Evolutionary conservation across 2,329 filamentous ascomycete genomes (phyloP).

Genomic region (Raffaelea arxii): DNA sequence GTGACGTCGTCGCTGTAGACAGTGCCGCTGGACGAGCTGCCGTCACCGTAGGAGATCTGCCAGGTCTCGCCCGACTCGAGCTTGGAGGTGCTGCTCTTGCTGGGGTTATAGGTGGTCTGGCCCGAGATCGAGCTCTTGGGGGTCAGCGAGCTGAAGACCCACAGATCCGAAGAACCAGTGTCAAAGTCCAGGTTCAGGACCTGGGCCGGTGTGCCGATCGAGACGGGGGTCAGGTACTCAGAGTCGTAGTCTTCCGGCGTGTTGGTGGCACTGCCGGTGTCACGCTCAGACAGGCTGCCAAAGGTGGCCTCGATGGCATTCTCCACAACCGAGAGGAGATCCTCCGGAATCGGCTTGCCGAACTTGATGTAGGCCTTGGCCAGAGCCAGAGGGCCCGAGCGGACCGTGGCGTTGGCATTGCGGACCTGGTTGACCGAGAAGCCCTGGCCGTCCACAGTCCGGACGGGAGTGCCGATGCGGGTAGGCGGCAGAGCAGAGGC

Average conservation of each 20-base stretch:
- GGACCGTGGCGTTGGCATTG: constrained; percentile 22
- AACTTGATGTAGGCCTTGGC: constrained; percentile 29
- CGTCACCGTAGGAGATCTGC: constrained; percentile 23
- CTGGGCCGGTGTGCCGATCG: constrained; percentile 27
- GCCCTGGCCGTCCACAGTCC: not conserved
- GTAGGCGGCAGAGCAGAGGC: constrained; percentile 7
- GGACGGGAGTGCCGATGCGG: constrained; percentile 2
- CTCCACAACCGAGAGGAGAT: constrained; percentile 18
- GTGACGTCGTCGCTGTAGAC: constrained; percentile 22
- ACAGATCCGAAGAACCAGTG: constrained; percentile 24
- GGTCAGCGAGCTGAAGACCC: constrained; percentile 24
- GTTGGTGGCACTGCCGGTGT: constrained; percentile 20
- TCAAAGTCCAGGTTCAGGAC: constrained; percentile 22
- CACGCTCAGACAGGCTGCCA: constrained; percentile 13
- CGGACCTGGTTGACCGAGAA: constrained; percentile 25
- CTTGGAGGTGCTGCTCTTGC: constrained; percentile 19
- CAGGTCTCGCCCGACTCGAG: constrained; percentile 17
- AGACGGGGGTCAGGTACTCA: constrained; percentile 29
- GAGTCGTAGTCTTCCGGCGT: constrained; percentile 20
- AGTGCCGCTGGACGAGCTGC: constrained; percentile 19
- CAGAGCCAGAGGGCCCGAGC: constrained; percentile 23
- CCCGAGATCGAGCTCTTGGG: constrained; percentile 13
- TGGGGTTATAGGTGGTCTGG: constrained; percentile 21
- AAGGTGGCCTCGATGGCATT: constrained; percentile 9
- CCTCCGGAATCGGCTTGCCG: constrained; percentile 21